Conservation (phyloP, 78 protist genomes). For the Dictyostelium citrinum region DNA sequence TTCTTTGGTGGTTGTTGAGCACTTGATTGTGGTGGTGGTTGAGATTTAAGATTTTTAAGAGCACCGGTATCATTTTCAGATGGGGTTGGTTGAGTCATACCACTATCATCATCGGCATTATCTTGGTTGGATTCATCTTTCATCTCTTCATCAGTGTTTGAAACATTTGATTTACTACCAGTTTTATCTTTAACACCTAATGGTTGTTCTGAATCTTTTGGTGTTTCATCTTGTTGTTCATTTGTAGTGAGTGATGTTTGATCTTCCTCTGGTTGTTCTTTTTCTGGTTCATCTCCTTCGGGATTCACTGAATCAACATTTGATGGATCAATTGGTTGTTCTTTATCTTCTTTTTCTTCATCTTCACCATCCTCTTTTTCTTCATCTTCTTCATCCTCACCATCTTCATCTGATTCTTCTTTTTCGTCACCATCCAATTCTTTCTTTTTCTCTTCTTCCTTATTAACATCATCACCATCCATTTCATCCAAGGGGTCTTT, state of each 20-base stretch:
- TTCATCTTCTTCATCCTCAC: constrained; percentile 35
- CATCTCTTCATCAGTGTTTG: constrained; percentile 64
- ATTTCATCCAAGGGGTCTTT: constrained; percentile 26
- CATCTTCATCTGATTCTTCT: constrained; percentile 29
- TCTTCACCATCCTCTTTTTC: constrained; percentile 66
- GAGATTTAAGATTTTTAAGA: constrained; percentile 6
- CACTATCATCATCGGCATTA: constrained; percentile 71
- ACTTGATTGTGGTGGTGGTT: constrained; percentile 22
- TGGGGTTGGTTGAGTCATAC: constrained; percentile 36
- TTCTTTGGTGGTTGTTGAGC: constrained; percentile 4
- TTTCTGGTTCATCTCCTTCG: constrained; percentile 14
- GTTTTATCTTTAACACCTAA: constrained; percentile 62
- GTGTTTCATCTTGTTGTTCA: constrained; percentile 55
- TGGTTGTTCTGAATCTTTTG: constrained; percentile 64
- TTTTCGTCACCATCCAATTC: constrained; percentile 27
- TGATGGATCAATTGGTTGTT: constrained; percentile 7
- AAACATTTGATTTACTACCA: constrained; percentile 40
- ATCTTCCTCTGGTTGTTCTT: constrained; percentile 35
- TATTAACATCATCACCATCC: background rate
- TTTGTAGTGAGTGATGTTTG: constrained; percentile 41
- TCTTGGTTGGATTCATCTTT: constrained; percentile 67
- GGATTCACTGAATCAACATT: constrained; percentile 28
- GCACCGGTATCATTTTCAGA: constrained; percentile 41
- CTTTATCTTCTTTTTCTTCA: constrained; percentile 25
- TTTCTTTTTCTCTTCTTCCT: constrained; percentile 42